Evolutionary conservation across 2,329 filamentous ascomycete genomes (phyloP).

Genomic region (Fusarium mangiferae): DNA sequence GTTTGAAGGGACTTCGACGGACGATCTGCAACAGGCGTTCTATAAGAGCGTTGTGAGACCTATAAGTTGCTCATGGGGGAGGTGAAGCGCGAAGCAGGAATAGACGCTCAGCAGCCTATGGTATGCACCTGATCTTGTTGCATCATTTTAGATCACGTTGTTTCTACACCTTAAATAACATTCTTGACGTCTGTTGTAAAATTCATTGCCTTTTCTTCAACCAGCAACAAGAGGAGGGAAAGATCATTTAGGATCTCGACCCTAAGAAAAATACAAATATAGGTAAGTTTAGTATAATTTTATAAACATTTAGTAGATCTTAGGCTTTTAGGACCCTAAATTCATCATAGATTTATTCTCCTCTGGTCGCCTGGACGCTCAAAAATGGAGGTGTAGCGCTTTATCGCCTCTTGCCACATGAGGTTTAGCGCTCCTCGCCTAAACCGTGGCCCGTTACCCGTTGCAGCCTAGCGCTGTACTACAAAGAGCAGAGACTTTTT

Average conservation of each 20-base stretch:
- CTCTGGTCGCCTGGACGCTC: not conserved
- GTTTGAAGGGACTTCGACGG: accelerated
- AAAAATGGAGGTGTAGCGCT: not conserved
- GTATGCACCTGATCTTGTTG: not conserved
- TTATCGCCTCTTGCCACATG: not conserved
- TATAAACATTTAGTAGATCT: not conserved
- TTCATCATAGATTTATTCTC: not conserved
- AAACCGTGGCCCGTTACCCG: not conserved
- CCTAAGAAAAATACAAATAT: accelerated
- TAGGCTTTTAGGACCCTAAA: not conserved
- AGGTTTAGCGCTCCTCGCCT: not conserved
- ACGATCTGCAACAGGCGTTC: not conserved
- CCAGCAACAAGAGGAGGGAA: not conserved
- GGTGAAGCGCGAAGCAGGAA: not conserved
- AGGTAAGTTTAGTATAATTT: accelerated
- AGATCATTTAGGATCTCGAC: accelerated
- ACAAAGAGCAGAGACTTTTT: slow-evolving; percentile 28
- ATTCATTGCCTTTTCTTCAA: not conserved
- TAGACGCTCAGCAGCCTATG: no score
- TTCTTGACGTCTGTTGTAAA: not conserved
- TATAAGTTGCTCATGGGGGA: not conserved
- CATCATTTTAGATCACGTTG: accelerated
- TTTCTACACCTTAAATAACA: not conserved
- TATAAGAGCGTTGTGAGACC: not conserved
- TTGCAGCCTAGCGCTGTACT: not conserved